Evolutionary conservation across 2,329 filamentous ascomycete genomes (phyloP).

Genomic region (Penicillium rolfsii): DNA sequence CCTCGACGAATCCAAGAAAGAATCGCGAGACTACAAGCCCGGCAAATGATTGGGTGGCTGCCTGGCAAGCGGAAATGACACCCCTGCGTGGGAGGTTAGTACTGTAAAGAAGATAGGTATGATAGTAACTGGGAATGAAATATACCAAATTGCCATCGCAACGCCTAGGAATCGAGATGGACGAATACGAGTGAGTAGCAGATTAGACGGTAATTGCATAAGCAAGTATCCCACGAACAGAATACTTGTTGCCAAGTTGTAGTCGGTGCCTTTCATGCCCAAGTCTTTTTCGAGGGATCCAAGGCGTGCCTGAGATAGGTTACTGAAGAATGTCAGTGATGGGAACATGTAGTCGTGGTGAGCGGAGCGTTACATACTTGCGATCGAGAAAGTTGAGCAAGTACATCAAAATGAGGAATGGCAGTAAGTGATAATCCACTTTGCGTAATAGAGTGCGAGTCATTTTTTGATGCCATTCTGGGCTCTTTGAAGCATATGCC

Average conservation of each 20-base stretch:
- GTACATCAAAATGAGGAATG: constrained; percentile 38
- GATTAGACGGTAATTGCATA: constrained; percentile 66
- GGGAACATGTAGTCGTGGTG: background rate
- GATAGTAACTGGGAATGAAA: background rate
- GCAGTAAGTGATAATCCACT: constrained; percentile 36
- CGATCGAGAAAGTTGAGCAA: constrained; percentile 39
- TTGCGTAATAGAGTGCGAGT: constrained; percentile 31
- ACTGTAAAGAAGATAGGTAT: background rate
- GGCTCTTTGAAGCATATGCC: constrained; percentile 30
- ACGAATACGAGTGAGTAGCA: constrained; percentile 58
- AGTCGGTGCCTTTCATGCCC: constrained; percentile 59
- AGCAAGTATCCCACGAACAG: constrained; percentile 63
- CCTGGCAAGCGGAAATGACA: constrained; percentile 39
- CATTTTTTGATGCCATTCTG: constrained; percentile 34
- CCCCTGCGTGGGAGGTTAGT: constrained; percentile 25
- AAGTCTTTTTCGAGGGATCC: constrained; percentile 59
- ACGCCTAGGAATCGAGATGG: constrained; percentile 59
- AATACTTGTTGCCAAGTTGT: constrained; percentile 59
- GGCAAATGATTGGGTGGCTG: constrained; percentile 44
- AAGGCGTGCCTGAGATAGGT: constrained; percentile 59
- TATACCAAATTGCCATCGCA: constrained; percentile 38
- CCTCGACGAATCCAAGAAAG: constrained; percentile 45
- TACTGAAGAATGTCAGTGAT: constrained; percentile 34
- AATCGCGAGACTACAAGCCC: constrained; percentile 48
- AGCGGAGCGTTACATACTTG: constrained; percentile 25